A percentile compares a stretch with the other conserved stretches of the same genome.
phyloP scores from a whole-genome alignment of 2,329 filamentous ascomycete species.

The Hypoxylon sp. region DNA sequence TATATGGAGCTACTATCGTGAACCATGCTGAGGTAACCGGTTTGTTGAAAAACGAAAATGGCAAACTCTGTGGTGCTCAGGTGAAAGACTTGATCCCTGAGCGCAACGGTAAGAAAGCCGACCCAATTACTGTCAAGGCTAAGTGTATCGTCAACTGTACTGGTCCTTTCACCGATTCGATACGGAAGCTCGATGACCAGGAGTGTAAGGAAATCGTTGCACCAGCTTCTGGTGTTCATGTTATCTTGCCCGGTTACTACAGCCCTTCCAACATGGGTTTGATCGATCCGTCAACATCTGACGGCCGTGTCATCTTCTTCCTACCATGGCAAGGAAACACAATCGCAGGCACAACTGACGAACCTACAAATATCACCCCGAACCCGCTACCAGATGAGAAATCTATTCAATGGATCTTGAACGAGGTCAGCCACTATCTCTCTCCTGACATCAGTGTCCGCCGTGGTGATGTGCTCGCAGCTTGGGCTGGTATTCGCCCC shows the following conservation, averaged over 20 bases:
- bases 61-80: constrained; percentile 79
- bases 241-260: constrained; percentile 90
- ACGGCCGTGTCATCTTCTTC: constrained; percentile 93
- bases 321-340: constrained; percentile 94
- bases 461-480: constrained; percentile 87
- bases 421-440: constrained; percentile 85
- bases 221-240: constrained; percentile 86
- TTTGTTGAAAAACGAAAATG: constrained; percentile 80
- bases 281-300: constrained; percentile 87
- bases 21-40: constrained; percentile 87
- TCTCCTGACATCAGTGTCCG: constrained; percentile 88
- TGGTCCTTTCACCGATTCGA: constrained; percentile 87
- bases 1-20: constrained; percentile 86
- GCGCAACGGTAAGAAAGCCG: constrained; percentile 71
- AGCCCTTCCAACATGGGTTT: constrained; percentile 88
- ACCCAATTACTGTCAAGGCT: constrained; percentile 80
- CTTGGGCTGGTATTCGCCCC: constrained; percentile 90
- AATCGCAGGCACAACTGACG: constrained; percentile 89
- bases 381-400: constrained; percentile 85
- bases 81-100: constrained; percentile 79
- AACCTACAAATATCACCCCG: constrained; percentile 77
- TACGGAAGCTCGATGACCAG: constrained; percentile 87
- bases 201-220: constrained; percentile 82
- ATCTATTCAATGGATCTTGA: constrained; percentile 90
- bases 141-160: constrained; percentile 91